A percentile compares a stretch with the other conserved stretches of the same genome.
Conservation (phyloP, 257 asterid species). For the Plantago elongata region DNA sequence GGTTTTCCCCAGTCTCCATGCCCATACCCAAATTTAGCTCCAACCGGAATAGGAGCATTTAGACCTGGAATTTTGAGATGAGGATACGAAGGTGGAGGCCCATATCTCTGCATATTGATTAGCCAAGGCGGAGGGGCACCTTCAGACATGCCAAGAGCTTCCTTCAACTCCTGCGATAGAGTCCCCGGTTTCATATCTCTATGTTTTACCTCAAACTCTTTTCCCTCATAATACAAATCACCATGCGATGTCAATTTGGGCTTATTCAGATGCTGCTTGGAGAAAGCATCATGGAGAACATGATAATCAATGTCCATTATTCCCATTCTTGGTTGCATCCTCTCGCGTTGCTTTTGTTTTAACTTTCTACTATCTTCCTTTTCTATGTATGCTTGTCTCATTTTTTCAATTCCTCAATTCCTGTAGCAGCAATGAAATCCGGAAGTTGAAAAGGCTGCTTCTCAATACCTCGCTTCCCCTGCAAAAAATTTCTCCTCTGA, state of each 20-base stretch:
- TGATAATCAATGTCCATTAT: slow-evolving; percentile 99
- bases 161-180: slow-evolving; percentile 78
- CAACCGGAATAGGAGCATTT: slow-evolving; percentile 91
- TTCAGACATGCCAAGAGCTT: slow-evolving; percentile 97
- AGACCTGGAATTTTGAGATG: slow-evolving; percentile 92
- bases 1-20: slow-evolving; percentile 99
- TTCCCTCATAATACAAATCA: slow-evolving; percentile 87
- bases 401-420: slow-evolving; percentile 98
- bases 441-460: slow-evolving; percentile 96
- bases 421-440: slow-evolving; percentile 98
- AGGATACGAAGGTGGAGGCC: slow-evolving; percentile 98
- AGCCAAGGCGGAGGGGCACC: slow-evolving; percentile 99
- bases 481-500: slow-evolving; percentile 89
- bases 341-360: slow-evolving; percentile 95
- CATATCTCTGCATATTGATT: slow-evolving; percentile 97
- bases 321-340: slow-evolving; percentile 99
- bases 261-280: slow-evolving; percentile 92
- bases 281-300: slow-evolving; percentile 97
- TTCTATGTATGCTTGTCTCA: slow-evolving; percentile 96
- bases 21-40: slow-evolving; percentile 94
- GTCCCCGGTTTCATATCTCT: slow-evolving; percentile 95
- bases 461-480: slow-evolving; percentile 98
- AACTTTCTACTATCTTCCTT: slow-evolving; percentile 94
- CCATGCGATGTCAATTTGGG: slow-evolving; percentile 91
- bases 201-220: slow-evolving; percentile 94